These are phyloP conservation scores for Psidium friedrichsthalianum DNA, from an alignment of 345 rosid genomes.

Conservation along the genomic window DNA sequence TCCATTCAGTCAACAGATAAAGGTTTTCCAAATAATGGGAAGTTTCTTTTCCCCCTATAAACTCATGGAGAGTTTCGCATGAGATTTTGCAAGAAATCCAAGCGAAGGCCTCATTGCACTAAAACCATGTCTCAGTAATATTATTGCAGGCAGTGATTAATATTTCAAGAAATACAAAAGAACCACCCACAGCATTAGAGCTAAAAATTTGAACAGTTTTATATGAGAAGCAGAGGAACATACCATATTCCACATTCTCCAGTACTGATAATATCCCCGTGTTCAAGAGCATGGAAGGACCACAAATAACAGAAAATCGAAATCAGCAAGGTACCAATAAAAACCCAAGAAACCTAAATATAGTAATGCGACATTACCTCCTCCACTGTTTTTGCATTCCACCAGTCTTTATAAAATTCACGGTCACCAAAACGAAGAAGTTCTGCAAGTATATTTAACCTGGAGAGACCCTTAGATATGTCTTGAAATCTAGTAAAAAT, in stretches of 20 bases:
- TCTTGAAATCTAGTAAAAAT: neutral
- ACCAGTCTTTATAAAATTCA: constrained; percentile 98
- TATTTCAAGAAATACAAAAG: neutral
- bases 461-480: constrained; percentile 8
- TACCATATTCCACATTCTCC: constrained; percentile 99
- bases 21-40: neutral
- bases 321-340: constrained; percentile 1
- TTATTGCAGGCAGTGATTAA: neutral
- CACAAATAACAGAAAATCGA: neutral
- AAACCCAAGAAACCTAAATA: neutral
- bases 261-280: constrained; percentile 44
- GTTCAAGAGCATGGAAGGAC: neutral
- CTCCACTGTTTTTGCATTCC: constrained; percentile 96
- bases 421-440: constrained; percentile 94
- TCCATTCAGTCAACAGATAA: neutral
- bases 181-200: neutral
- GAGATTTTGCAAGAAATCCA: neutral
- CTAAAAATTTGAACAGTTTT: neutral
- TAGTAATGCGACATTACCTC: constrained; percentile 37
- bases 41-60: neutral
- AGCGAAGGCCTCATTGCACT: neutral
- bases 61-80: neutral
- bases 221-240: constrained; percentile 17
- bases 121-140: neutral
- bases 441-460: constrained; percentile 98